Evolutionary conservation across 2,329 filamentous ascomycete species (phyloP).

Genomic region (Corynespora cassiicola): DNA sequence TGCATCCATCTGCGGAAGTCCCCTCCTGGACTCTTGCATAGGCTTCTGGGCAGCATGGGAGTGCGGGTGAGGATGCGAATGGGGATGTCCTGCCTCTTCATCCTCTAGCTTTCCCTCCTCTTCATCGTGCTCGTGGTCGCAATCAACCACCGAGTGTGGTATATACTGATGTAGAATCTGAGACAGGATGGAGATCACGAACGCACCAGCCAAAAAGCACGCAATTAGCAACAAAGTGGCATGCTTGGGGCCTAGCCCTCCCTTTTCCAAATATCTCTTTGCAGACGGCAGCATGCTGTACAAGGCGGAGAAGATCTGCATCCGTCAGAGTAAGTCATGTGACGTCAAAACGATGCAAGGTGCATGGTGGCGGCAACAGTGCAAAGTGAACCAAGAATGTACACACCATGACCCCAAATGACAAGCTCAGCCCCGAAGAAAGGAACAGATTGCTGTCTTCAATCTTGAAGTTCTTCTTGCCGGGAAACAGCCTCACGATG

Average conservation of each 20-base stretch:
- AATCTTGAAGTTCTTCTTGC: slow-evolving; percentile 80
- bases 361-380: no score
- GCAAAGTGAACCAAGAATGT: not conserved
- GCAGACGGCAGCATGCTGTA: slow-evolving; percentile 93
- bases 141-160: slow-evolving; percentile 81
- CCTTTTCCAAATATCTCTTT: slow-evolving; percentile 75
- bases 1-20: slow-evolving; percentile 16
- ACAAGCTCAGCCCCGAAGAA: slow-evolving; percentile 86
- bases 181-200: slow-evolving; percentile 78
- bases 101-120: slow-evolving; percentile 41
- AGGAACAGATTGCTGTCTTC: slow-evolving; percentile 89
- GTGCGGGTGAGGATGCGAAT: slow-evolving; percentile 10
- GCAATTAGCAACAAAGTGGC: slow-evolving; percentile 74
- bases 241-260: slow-evolving; percentile 68
- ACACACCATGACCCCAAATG: slow-evolving; percentile 93
- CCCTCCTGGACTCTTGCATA: slow-evolving; percentile 26
- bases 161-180: slow-evolving; percentile 75
- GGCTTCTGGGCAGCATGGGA: slow-evolving; percentile 3
- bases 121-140: slow-evolving; percentile 74
- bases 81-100: slow-evolving; percentile 21
- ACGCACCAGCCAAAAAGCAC: slow-evolving; percentile 74
- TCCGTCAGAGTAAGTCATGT: no score
- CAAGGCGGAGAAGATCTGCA: slow-evolving; percentile 87
- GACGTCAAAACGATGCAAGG: no score
- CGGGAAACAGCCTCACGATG: slow-evolving; percentile 74